A percentile compares a stretch with the other conserved stretches of the same genome.
Conservation (phyloP, 1,139 yeast species). For the Magnusiomyces fungicola region DNA sequence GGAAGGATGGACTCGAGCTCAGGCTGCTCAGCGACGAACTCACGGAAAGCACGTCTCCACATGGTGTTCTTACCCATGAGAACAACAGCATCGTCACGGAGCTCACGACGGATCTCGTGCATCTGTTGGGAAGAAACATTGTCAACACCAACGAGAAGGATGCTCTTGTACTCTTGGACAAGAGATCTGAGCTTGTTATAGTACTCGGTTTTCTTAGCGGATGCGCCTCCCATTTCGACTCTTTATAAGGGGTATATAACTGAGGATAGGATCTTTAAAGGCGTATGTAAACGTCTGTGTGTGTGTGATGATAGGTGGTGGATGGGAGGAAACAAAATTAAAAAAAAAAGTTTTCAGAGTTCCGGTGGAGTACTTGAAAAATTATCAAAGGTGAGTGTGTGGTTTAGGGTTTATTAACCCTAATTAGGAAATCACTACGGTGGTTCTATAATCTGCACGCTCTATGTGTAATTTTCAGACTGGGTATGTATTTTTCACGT, state of each 20-base stretch:
- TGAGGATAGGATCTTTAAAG: constrained; percentile 95
- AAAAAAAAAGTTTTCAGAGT: not conserved
- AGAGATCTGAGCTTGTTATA: constrained; percentile 91
- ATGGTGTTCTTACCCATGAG: constrained; percentile 99
- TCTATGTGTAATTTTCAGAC: too few relatives aligned
- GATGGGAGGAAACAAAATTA: not conserved
- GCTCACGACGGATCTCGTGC: constrained; percentile 98
- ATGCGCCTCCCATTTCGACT: constrained; percentile 99
- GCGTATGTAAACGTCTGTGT: constrained; percentile 24
- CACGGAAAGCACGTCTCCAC: constrained; percentile 99
- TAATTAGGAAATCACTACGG: too few relatives aligned
- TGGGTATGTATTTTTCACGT: too few relatives aligned
- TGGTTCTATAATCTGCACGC: too few relatives aligned
- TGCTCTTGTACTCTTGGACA: constrained; percentile 93
- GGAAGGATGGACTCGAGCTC: constrained; percentile 95
- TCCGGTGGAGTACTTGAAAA: too few relatives aligned
- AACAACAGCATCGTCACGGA: constrained; percentile 91
- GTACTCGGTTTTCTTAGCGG: constrained; percentile 95
- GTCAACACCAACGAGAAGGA: constrained; percentile 98
- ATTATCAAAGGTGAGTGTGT: too few relatives aligned
- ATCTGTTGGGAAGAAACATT: constrained; percentile 99
- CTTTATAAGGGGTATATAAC: constrained; percentile 34
- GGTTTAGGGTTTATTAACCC: too few relatives aligned
- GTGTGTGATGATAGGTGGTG: not conserved
- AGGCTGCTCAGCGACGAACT: constrained; percentile 86